Conservation (phyloP, 2,329 filamentous ascomycete genomes). For the Cladosporium colombiae region DNA sequence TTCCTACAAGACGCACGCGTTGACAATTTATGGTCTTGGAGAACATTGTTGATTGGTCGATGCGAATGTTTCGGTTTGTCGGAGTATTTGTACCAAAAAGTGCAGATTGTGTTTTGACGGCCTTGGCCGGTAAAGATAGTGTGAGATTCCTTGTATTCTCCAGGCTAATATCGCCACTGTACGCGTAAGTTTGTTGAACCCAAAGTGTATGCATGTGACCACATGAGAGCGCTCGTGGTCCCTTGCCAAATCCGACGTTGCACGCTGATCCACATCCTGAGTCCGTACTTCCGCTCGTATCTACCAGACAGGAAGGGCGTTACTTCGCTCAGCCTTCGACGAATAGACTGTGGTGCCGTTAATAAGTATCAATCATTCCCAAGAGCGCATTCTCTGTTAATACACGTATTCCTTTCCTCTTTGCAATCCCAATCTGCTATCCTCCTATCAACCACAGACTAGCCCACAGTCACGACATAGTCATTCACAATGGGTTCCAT, state of each 20-base stretch:
- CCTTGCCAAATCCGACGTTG: neutral
- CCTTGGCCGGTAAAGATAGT: neutral
- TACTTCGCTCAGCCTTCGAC: neutral
- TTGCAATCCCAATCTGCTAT: neutral
- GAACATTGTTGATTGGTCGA: neutral
- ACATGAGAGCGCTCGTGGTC: neutral
- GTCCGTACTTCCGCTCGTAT: neutral
- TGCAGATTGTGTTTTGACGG: neutral
- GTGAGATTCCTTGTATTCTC: neutral
- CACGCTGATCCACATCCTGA: neutral
- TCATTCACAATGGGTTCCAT: constrained; percentile 2
- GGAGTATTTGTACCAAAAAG: neutral
- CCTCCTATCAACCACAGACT: neutral
- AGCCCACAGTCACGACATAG: neutral
- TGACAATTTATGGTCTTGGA: neutral
- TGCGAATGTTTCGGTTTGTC: neutral
- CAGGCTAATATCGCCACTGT: neutral
- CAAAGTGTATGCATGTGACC: neutral
- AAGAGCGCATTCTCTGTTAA: neutral
- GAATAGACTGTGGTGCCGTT: neutral
- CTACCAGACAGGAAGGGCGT: neutral
- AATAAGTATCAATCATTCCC: neutral
- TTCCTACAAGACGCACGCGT: neutral
- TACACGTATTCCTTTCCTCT: neutral
- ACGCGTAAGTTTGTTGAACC: too few relatives aligned